phyloP scores from a whole-genome alignment of 495 filamentous ascomycete species.

The Penicillium longicatenatum region DNA sequence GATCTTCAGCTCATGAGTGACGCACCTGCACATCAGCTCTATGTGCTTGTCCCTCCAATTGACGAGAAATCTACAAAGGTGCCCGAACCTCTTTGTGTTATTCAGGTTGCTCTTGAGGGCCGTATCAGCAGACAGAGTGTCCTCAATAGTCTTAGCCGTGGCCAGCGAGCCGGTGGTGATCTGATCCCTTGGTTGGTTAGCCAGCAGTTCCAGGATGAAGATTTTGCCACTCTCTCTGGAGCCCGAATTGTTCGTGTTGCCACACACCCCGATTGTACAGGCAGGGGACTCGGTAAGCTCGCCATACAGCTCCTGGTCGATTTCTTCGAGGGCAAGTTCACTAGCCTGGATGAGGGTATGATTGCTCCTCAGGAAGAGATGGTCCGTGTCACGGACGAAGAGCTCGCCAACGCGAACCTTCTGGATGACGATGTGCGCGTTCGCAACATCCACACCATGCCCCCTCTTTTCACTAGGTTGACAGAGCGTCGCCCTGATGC shows the following conservation, averaged over 20 bases:
- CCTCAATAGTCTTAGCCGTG: constrained; percentile 82
- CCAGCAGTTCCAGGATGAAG: constrained; percentile 98
- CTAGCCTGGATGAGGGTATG: constrained; percentile 70
- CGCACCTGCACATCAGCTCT: constrained; percentile 95
- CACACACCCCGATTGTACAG: constrained; percentile 91
- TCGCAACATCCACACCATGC: constrained; percentile 87
- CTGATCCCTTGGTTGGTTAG: constrained; percentile 97
- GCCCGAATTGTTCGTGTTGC: constrained; percentile 94
- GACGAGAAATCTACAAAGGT: constrained; percentile 73
- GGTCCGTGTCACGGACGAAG: constrained; percentile 79
- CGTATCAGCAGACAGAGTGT: constrained; percentile 93
- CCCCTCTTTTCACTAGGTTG: constrained; percentile 88
- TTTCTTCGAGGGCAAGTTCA: constrained; percentile 95
- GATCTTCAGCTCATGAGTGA: constrained; percentile 98
- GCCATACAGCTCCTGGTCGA: constrained; percentile 83
- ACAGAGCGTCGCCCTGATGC: constrained; percentile 76
- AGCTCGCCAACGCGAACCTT: constrained; percentile 76
- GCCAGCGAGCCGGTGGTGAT: constrained; percentile 88
- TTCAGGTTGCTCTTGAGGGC: constrained; percentile 94
- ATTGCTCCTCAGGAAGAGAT: constrained; percentile 56
- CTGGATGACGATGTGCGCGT: constrained; percentile 86
- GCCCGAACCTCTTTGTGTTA: constrained; percentile 91
- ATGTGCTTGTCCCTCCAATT: constrained; percentile 88
- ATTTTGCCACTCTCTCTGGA: constrained; percentile 91
- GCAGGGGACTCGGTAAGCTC: constrained; percentile 91